These are phyloP conservation scores for Scutellaria galericulata DNA, from an alignment of 257 asterid genomes.

Conservation along the genomic window DNA sequence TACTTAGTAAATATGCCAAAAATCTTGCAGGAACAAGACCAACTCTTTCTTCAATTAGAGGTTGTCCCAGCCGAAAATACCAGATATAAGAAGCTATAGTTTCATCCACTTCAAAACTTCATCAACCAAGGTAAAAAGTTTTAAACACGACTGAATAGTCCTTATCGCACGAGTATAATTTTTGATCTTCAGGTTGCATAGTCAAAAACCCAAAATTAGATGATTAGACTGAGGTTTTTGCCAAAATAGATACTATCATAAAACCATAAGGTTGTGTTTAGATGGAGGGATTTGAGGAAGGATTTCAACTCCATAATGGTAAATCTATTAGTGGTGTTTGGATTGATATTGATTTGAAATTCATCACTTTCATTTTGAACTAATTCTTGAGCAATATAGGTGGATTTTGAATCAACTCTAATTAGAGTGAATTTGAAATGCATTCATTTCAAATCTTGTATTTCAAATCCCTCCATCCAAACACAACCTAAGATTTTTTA, in stretches of 20 bases:
- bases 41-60: background rate
- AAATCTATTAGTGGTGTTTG: too few relatives aligned
- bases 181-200: slow-evolving; percentile 4
- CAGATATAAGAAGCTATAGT: background rate
- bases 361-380: too few relatives aligned
- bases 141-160: background rate
- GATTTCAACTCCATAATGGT: too few relatives aligned
- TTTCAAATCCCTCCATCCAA: too few relatives aligned
- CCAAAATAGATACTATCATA: background rate
- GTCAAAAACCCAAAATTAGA: slow-evolving; percentile 1
- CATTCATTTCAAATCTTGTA: too few relatives aligned
- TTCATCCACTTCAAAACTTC: slow-evolving; percentile 21
- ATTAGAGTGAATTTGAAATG: too few relatives aligned
- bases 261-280: background rate
- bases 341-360: too few relatives aligned
- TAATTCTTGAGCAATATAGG: too few relatives aligned
- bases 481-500: background rate
- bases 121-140: slow-evolving; percentile 1
- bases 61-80: slow-evolving; percentile 7
- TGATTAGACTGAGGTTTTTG: background rate
- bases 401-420: too few relatives aligned
- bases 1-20: slow-evolving; percentile 18
- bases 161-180: background rate
- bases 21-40: slow-evolving; percentile 2
- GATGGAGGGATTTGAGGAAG: too few relatives aligned